Evolutionary conservation across 352 stramenopile genomes (phyloP).

Genomic region (Globisporangium takayamanum): DNA sequence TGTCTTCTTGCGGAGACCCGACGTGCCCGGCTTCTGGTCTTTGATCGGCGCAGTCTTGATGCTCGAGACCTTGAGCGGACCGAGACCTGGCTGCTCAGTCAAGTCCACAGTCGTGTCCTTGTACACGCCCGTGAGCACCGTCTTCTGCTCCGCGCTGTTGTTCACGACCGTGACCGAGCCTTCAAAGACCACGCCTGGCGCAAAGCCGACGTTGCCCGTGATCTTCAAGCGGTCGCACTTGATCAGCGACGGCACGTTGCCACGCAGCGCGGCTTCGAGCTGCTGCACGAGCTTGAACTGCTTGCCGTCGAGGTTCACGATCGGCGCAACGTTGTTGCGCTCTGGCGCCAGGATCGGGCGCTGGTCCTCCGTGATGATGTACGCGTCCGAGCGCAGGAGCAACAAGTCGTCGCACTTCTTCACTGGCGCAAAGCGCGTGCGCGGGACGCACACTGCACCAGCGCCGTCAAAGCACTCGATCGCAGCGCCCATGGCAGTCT

Average conservation of each 20-base stretch:
- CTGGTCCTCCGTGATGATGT: constrained; percentile 95
- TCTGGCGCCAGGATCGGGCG: constrained; percentile 93
- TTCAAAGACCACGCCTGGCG: constrained; percentile 89
- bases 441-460: constrained; percentile 83
- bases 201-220: constrained; percentile 93
- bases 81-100: constrained; percentile 89
- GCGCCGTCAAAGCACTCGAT: constrained; percentile 86
- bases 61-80: constrained; percentile 78
- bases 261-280: constrained; percentile 90
- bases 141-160: constrained; percentile 94
- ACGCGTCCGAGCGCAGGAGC: constrained; percentile 96
- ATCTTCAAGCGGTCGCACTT: constrained; percentile 94
- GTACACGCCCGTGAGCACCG: constrained; percentile 89
- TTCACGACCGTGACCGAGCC: constrained; percentile 93
- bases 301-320: constrained; percentile 95
- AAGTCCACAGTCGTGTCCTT: constrained; percentile 95
- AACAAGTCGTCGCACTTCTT: constrained; percentile 87
- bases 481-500: constrained; percentile 83
- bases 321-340: constrained; percentile 91
- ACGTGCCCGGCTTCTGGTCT: constrained; percentile 97
- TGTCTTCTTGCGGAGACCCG: constrained; percentile 98
- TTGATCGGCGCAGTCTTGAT: constrained; percentile 90
- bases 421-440: constrained; percentile 83
- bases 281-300: constrained; percentile 98
- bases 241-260: constrained; percentile 94